Evolutionary conservation across 2,329 filamentous ascomycete genomes (phyloP).

Genomic region (Pyricularia sp.): DNA sequence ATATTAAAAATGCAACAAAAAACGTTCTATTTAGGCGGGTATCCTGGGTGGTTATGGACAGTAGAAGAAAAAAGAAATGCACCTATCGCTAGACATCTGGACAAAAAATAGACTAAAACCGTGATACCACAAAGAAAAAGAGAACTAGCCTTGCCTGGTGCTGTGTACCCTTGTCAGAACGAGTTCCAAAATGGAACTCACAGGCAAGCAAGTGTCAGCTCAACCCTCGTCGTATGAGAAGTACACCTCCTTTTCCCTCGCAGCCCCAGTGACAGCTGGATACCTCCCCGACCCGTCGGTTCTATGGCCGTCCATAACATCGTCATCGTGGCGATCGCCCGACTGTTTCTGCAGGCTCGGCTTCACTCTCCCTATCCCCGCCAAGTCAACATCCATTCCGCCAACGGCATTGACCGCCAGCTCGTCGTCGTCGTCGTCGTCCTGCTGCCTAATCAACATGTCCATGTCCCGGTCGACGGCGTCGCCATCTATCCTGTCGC

Average conservation of each 20-base stretch:
- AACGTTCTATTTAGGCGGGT: neutral
- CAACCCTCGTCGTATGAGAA: neutral
- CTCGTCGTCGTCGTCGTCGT: constrained; percentile 27
- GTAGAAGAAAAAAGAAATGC: constrained; percentile 9
- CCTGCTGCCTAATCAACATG: constrained; percentile 39
- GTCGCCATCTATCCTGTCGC: constrained; percentile 23
- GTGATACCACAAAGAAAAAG: neutral
- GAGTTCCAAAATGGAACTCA: neutral
- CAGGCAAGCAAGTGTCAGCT: neutral
- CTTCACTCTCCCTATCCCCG: neutral
- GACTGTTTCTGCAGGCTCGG: neutral
- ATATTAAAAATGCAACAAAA: neutral
- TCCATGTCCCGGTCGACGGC: constrained; percentile 40
- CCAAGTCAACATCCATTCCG: neutral
- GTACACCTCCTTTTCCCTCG: constrained; percentile 2
- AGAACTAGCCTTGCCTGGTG: neutral
- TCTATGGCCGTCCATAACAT: neutral
- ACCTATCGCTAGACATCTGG: neutral
- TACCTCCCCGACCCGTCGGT: neutral
- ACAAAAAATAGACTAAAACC: neutral
- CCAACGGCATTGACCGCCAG: neutral
- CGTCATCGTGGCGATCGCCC: neutral
- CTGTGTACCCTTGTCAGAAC: neutral
- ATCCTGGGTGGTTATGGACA: constrained; percentile 2
- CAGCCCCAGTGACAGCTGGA: neutral